A percentile compares a stretch with the other conserved stretches of the same genome.
These are phyloP conservation scores for Steccherinum ochraceum DNA, from an alignment of 768 basidiomycete species.

Conservation along the genomic window DNA sequence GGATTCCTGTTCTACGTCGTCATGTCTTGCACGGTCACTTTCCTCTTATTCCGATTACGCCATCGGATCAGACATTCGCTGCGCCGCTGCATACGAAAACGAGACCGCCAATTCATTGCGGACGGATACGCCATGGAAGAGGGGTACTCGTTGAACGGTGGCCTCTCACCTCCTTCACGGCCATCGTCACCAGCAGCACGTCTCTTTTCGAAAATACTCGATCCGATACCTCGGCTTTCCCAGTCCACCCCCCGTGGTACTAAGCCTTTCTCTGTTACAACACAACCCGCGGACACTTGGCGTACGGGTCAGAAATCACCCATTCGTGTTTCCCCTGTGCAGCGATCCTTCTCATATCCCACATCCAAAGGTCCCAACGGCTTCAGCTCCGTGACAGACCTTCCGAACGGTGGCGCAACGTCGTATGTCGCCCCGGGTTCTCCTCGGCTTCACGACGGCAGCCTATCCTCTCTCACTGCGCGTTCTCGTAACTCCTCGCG, in stretches of 20 bases:
- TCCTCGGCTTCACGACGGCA: constrained; percentile 21
- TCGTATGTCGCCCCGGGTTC: constrained; percentile 18
- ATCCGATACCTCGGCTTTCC: constrained; percentile 14
- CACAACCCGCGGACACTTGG: constrained; percentile 2
- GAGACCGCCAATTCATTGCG: constrained; percentile 20
- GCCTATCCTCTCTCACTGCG: constrained; percentile 36
- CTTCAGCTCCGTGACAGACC: constrained; percentile 5
- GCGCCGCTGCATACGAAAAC: constrained; percentile 29
- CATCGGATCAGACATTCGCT: constrained; percentile 41
- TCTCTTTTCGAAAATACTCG: constrained; percentile 27
- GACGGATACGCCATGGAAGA: constrained; percentile 26
- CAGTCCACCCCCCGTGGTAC: constrained; percentile 11
- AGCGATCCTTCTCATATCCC: constrained; percentile 21
- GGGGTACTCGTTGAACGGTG: constrained; percentile 17
- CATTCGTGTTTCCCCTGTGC: constrained; percentile 17
- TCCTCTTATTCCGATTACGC: constrained; percentile 51
- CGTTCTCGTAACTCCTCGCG: constrained; percentile 66
- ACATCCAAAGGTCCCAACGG: constrained; percentile 9
- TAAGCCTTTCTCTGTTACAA: constrained; percentile 13
- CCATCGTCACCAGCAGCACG: constrained; percentile 43
- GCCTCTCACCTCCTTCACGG: constrained; percentile 29
- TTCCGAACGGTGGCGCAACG: constrained; percentile 16
- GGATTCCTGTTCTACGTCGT: constrained; percentile 51
- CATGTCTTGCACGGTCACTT: constrained; percentile 34
- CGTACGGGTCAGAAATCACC: constrained; percentile 22